Base-by-base conservation (phyloP, 805 yeast genomes). In the Candida germanica region DNA sequence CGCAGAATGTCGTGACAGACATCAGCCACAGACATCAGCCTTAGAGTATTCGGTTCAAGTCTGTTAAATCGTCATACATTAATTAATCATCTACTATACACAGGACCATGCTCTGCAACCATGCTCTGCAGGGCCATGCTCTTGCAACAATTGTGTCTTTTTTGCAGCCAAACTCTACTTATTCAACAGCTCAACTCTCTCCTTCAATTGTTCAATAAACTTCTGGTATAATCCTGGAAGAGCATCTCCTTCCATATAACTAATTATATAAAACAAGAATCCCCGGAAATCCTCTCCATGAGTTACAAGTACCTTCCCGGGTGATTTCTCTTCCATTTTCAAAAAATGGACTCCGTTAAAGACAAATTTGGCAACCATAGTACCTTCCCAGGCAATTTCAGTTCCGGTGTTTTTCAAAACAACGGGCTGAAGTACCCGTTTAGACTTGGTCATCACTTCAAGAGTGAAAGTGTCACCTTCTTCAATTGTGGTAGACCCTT, bases 261-360 rank as follows among this genome's bases (percentile, higher is more conserved):
- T 28, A 14, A 17, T 17, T 10, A 28, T 11, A 3, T 12, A 17
- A 15, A 28, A 28, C 12, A 28, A 18, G 2, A 5, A 3, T 12
- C 31, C 31, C 22, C 18, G 31, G 22, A 28, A 28, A 3, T 4
- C 14, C 6, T 28, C 31, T 4, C 31, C 31, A 11, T 28, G 31
- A 15, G 17, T 21, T 13, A 28, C 17, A 3, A 23, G 17, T 5
- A 28, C 31, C 14, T 21, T 17, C 17, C 13, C 15, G 11, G 6
- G 14, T 10, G 17, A 21, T 11, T 28, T 28, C 5, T 16, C n/a
- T 28, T 28, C 31, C 8, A 28, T n/a, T 11, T 18, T 16, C 14
- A 28, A 28, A 16, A 17, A 28, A 9, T 28, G 31, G 6, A 28
- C 31, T 2, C 31, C 31, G n/a, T 21, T 17, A 23, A 28, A 28